Conservation (phyloP, 495 filamentous ascomycete genomes). For the Schizothecium vesticola region DNA sequence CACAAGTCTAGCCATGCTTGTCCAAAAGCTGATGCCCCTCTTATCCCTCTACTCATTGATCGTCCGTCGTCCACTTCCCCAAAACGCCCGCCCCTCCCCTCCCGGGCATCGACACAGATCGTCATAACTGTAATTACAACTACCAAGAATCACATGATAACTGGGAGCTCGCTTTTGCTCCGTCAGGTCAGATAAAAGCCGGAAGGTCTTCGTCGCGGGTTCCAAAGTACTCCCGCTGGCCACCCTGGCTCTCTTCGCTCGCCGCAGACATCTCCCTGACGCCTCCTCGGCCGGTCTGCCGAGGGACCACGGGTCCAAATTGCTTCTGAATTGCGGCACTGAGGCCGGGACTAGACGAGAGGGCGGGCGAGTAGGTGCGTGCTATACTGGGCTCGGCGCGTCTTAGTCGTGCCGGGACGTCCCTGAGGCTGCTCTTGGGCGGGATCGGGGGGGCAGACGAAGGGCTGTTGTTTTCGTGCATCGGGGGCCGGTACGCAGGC, state of each 20-base stretch:
- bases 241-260: background rate
- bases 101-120: background rate
- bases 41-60: background rate
- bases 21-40: background rate
- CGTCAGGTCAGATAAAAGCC: background rate
- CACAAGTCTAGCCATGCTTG: background rate
- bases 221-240: background rate
- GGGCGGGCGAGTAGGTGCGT: constrained; percentile 12
- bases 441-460: constrained; percentile 22
- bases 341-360: constrained; percentile 33
- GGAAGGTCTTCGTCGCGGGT: background rate
- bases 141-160: background rate
- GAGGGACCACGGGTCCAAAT: constrained; percentile 20
- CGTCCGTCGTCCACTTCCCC: background rate
- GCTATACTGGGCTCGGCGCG: constrained; percentile 5
- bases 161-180: background rate
- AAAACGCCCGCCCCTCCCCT: background rate
- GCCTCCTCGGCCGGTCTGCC: background rate
- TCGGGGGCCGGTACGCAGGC: background rate
- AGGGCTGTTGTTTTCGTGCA: constrained; percentile 17
- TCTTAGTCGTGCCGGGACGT: constrained; percentile 17
- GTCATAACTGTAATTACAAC: background rate
- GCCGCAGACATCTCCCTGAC: background rate
- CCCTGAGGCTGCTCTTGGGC: constrained; percentile 21
- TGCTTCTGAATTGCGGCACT: constrained; percentile 31